A percentile compares a stretch with the other conserved stretches of the same genome.
Evolutionary conservation across 2,329 filamentous ascomycete genomes (phyloP).

Genomic region (Xylariales sp.): DNA sequence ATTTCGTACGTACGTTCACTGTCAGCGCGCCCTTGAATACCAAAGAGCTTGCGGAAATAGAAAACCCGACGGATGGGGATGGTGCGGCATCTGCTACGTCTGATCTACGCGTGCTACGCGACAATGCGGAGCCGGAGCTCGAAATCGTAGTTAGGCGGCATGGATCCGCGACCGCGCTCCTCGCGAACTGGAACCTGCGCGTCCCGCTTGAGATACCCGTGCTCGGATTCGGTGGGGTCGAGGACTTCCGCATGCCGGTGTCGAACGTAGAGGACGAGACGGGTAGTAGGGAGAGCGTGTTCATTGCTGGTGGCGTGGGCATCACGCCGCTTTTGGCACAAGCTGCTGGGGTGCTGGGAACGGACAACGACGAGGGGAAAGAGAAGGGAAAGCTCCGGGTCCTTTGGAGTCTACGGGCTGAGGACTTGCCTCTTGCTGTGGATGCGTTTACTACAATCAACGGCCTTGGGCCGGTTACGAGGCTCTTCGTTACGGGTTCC

Average conservation of each 20-base stretch:
- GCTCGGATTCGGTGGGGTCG: constrained; percentile 77
- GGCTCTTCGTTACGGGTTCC: constrained; percentile 77
- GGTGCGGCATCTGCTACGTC: background rate
- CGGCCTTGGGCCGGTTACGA: constrained; percentile 63
- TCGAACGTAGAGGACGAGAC: constrained; percentile 42
- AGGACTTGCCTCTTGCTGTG: constrained; percentile 71
- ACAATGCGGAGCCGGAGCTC: constrained; percentile 60
- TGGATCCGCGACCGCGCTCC: constrained; percentile 73
- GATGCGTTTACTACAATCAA: constrained; percentile 67
- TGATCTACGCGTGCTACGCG: constrained; percentile 34
- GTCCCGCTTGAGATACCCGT: constrained; percentile 72
- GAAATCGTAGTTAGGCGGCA: constrained; percentile 79
- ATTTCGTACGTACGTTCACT: constrained; percentile 86
- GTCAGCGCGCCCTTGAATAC: constrained; percentile 66
- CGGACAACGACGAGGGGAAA: background rate
- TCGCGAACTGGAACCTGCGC: constrained; percentile 68
- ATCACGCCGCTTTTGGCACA: constrained; percentile 85
- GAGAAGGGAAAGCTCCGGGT: constrained; percentile 60
- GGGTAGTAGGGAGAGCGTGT: constrained; percentile 57
- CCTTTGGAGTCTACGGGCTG: constrained; percentile 74
- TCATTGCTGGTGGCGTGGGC: constrained; percentile 83
- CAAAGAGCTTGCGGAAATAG: constrained; percentile 32
- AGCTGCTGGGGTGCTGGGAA: constrained; percentile 60
- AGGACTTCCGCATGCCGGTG: constrained; percentile 55
- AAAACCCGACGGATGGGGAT: background rate